These are phyloP conservation scores for Annulohypoxylon truncatum DNA, from an alignment of 2,329 filamentous ascomycete species.

Conservation along the genomic window DNA sequence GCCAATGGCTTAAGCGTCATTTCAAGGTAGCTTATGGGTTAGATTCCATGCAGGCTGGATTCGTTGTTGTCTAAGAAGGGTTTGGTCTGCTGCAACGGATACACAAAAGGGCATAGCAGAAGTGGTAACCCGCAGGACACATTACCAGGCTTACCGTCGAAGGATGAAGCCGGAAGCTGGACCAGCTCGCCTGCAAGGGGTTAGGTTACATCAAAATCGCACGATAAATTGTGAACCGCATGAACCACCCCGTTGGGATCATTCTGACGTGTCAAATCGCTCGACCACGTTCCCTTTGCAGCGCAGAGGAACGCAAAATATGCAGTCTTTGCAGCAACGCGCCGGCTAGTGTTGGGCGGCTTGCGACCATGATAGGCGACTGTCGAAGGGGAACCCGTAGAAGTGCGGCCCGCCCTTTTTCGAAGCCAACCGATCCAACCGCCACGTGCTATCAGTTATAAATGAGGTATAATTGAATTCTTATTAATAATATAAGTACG, in stretches of 20 bases:
- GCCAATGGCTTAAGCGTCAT: slow-evolving; percentile 21
- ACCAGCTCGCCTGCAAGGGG: slow-evolving; percentile 27
- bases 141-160: slow-evolving; percentile 10
- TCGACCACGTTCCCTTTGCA: neutral
- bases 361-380: slow-evolving; percentile 16
- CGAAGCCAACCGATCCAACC: slow-evolving; percentile 3
- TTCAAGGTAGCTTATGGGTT: slow-evolving; percentile 5
- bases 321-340: slow-evolving; percentile 8
- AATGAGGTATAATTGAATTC: neutral
- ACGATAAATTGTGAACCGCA: slow-evolving; percentile 21
- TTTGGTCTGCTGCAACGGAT: slow-evolving; percentile 17
- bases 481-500: neutral
- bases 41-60: slow-evolving; percentile 1
- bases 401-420: neutral
- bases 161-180: slow-evolving; percentile 14
- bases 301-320: slow-evolving; percentile 12
- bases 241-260: slow-evolving; percentile 34
- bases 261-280: slow-evolving; percentile 26
- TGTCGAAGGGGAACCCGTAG: neutral
- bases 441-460: slow-evolving; percentile 24
- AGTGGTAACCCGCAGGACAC: slow-evolving; percentile 10
- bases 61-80: neutral
- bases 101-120: slow-evolving; percentile 14
- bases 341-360: slow-evolving; percentile 2
- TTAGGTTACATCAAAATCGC: slow-evolving; percentile 23